Evolutionary conservation across 371 early-diverging fungal genomes (phyloP).

Genomic region (Mucor velutinosus): DNA sequence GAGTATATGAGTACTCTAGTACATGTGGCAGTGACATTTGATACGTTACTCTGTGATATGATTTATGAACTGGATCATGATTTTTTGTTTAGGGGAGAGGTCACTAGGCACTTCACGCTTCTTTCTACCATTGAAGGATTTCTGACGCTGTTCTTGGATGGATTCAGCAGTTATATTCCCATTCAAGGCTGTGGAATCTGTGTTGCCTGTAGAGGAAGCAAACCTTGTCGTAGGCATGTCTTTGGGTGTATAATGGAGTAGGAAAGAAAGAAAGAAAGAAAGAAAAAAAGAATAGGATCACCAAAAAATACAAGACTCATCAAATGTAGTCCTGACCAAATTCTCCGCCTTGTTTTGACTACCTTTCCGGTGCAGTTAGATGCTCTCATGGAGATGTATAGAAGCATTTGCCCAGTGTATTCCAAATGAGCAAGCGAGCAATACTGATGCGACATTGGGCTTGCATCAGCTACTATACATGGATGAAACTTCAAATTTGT

Average conservation of each 20-base stretch:
- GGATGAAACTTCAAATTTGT: no score
- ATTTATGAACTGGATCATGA: conserved; percentile 18
- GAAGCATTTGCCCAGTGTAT: no score
- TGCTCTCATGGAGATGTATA: not conserved
- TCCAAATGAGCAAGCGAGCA: not conserved
- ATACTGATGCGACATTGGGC: not conserved
- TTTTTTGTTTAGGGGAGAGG: conserved; percentile 2
- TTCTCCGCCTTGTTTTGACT: not conserved
- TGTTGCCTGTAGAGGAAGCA: conserved; percentile 8
- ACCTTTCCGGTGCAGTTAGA: not conserved
- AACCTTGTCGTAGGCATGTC: conserved; percentile 20
- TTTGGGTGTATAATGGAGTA: not conserved
- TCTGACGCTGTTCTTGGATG: not conserved
- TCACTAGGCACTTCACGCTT: conserved; percentile 1
- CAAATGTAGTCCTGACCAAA: not conserved
- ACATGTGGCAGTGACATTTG: not conserved
- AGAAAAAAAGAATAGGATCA: not conserved
- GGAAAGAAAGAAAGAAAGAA: not conserved
- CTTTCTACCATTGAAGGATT: conserved; percentile 15
- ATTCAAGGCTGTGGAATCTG: not conserved
- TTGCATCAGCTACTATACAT: no score
- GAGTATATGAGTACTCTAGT: not conserved
- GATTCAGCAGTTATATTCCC: conserved; percentile 1
- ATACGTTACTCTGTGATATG: conserved; percentile 9
- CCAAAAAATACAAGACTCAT: not conserved